A percentile compares a stretch with the other conserved stretches of the same genome.
phyloP scores from a whole-genome alignment of 495 filamentous ascomycete genomes.

The Saxispiralis lemnorum region DNA sequence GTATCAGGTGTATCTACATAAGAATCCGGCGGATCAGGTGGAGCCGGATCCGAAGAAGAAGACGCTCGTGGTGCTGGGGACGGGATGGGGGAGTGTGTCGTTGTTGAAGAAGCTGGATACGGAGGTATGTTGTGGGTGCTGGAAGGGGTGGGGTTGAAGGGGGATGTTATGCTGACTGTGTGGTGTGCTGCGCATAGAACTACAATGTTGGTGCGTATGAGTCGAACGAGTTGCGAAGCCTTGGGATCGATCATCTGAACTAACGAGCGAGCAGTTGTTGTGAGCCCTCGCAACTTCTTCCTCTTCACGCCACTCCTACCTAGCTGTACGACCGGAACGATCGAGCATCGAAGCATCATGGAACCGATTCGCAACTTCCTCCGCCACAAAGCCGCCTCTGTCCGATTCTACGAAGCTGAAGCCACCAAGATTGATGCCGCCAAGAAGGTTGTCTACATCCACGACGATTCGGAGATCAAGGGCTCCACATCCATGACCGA shows the following conservation, averaged over 20 bases:
- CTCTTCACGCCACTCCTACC: slow-evolving; percentile 95
- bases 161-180: too few species aligned
- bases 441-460: slow-evolving; percentile 69
- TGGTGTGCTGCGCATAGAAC: too few species aligned
- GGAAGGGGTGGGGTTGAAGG: too few species aligned
- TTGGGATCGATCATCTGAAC: too few species aligned
- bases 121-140: not conserved
- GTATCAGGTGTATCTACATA: slow-evolving; percentile 64
- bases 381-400: slow-evolving; percentile 73
- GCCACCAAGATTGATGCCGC: slow-evolving; percentile 91
- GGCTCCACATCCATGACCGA: slow-evolving; percentile 68
- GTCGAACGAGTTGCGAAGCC: too few species aligned
- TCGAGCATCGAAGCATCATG: slow-evolving; percentile 99
- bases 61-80: slow-evolving; percentile 88
- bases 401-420: slow-evolving; percentile 96
- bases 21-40: slow-evolving; percentile 65
- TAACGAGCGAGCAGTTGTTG: too few species aligned
- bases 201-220: slow-evolving; percentile 12
- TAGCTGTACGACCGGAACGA: slow-evolving; percentile 88
- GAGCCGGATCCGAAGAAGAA: slow-evolving; percentile 80
- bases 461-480: slow-evolving; percentile 84
- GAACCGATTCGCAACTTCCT: slow-evolving; percentile 91
- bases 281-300: slow-evolving; percentile 83
- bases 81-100: slow-evolving; percentile 91
- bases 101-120: slow-evolving; percentile 97